phyloP scores from a whole-genome alignment of 1,139 yeast species.

The Hemisphaericaspora xylofermentans region DNA sequence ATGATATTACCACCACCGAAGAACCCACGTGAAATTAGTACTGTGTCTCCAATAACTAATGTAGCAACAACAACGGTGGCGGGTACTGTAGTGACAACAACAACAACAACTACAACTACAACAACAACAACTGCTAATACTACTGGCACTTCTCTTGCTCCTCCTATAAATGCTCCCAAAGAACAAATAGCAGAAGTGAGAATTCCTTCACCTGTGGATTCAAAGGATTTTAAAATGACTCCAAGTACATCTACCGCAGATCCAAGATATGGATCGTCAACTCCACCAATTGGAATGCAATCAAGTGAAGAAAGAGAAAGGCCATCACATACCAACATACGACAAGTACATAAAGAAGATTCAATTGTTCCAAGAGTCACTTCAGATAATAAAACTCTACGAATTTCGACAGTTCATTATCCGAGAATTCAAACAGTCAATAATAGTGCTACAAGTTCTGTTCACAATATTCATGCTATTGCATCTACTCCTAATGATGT shows the following conservation, averaged over 20 bases:
- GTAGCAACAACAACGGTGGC: slow-evolving; percentile 2
- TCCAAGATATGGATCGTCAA: slow-evolving; percentile 4
- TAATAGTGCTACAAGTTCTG: slow-evolving; percentile 30
- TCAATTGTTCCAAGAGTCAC: slow-evolving; percentile 26
- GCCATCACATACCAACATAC: neutral
- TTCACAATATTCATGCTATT: slow-evolving; percentile 32
- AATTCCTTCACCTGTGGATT: neutral
- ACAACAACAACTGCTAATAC: neutral
- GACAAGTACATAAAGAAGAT: slow-evolving; percentile 5
- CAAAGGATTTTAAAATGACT: neutral
- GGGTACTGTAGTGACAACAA: neutral
- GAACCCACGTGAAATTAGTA: neutral
- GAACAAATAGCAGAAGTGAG: neutral
- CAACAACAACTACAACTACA: neutral
- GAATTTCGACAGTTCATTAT: slow-evolving; percentile 25
- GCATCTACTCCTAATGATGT: slow-evolving; percentile 20
- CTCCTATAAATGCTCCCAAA: neutral
- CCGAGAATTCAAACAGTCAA: slow-evolving; percentile 20
- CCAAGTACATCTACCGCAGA: neutral
- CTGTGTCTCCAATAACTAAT: neutral
- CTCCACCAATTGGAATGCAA: slow-evolving; percentile 3
- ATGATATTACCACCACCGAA: neutral
- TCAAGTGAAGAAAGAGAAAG: slow-evolving; percentile 6
- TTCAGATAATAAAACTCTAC: slow-evolving; percentile 31
- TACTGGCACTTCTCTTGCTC: neutral